Evolutionary conservation across 75 land plant species (phyloP), one percentile per base, ranked within the genome.

Genomic region (Larix kaempferi): DNA sequence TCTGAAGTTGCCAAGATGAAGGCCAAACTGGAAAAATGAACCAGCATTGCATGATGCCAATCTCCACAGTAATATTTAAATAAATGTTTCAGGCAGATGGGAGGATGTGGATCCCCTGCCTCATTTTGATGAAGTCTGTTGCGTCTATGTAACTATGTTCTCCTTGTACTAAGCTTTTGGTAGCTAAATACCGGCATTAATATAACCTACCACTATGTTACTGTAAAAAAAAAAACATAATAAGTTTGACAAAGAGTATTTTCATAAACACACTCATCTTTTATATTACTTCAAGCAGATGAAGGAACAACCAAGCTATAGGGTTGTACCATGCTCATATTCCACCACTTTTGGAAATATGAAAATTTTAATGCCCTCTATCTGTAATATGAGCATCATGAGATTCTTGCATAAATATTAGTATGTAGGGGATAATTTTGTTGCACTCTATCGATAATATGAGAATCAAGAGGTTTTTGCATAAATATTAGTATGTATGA

Each of bases 221-320:
- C n/a, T n/a, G n/a, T n/a, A n/a, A n/a, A n/a, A n/a, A n/a, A n/a
- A n/a, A n/a, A n/a, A n/a, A 78, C 21, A 75, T 78, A 44, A 76
- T 83, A 82, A 83, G 59, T 78, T 72, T 22, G 75, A 22, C 60
- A 73, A 83, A 22, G 84, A 66, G 26, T 66, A 59, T 33, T 56
- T 83, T 12, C 56, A 52, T 27, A 73, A 75, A 56, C 54, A 78
- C 5, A 61, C 59, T 1, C 83, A 59, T 27, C 72, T 83, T 33
- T 14, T 80, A n/a, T 65, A 73, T n/a, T 83, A 74, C 69, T 83
- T 84, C 77, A 59, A 59, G 35, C 10, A 73, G 54, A 77, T 83
- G 77, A 83, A 83, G 60, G 14, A 60, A 56, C 76, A 69, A 11
- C 64, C 75, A 37, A 80, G 84, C 83, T 83, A 80, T 54, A 54